A percentile compares a stretch with the other conserved stretches of the same genome.
Conservation (phyloP, 2,329 filamentous ascomycete genomes). For the Daldinia sp. region DNA sequence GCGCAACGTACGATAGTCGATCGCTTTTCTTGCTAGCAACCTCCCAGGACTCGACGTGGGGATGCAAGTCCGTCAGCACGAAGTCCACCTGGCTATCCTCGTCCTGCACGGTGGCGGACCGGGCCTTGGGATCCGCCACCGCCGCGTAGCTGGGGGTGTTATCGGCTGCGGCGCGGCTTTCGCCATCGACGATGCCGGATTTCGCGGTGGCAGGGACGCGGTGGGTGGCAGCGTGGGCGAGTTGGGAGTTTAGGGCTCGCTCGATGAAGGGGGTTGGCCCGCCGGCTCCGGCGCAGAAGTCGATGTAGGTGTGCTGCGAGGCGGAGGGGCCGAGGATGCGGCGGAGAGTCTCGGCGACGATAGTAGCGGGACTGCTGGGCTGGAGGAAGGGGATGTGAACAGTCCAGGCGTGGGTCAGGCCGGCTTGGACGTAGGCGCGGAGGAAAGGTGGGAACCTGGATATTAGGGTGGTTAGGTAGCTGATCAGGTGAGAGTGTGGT, state of each 20-base stretch:
- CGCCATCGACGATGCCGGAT: constrained; percentile 12
- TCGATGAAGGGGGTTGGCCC: constrained; percentile 74
- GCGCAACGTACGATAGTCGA: constrained; percentile 66
- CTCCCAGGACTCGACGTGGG: constrained; percentile 68
- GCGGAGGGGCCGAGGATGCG: constrained; percentile 57
- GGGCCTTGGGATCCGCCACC: constrained; percentile 11
- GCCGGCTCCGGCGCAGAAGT: constrained; percentile 79
- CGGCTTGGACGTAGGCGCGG: constrained; percentile 70
- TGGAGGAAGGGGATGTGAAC: constrained; percentile 66
- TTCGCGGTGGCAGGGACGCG: constrained; percentile 12
- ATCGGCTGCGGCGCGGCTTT: constrained; percentile 5
- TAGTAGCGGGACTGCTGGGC: constrained; percentile 62
- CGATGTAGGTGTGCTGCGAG: constrained; percentile 69
- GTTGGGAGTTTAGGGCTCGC: constrained; percentile 61
- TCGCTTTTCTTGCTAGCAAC: constrained; percentile 59
- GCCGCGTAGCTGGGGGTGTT: constrained; percentile 43
- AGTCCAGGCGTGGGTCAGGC: constrained; percentile 70
- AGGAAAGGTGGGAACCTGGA: constrained; percentile 74
- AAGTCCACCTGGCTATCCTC: constrained; percentile 57
- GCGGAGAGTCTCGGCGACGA: constrained; percentile 66
- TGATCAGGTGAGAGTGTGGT: neutral
- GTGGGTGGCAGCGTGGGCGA: constrained; percentile 37
- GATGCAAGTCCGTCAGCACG: constrained; percentile 72
- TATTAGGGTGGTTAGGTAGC: neutral
- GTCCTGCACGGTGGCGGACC: neutral